Base-by-base conservation (phyloP, 257 asterid species). In the Capsicum pubescens region DNA sequence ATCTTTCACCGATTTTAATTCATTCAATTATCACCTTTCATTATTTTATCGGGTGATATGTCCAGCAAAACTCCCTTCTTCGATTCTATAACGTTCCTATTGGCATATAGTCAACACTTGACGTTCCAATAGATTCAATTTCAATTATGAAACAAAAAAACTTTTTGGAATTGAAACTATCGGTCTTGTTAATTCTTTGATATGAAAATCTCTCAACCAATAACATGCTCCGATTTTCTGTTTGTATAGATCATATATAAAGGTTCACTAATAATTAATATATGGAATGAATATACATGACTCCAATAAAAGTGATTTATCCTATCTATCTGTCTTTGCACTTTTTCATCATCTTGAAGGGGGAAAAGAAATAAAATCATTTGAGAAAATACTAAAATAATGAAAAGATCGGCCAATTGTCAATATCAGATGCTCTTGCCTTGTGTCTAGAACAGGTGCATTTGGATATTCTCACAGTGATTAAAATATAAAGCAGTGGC, bases 371-470 rank as follows among this genome's bases (percentile, higher is more conserved):
- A 48, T 67, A 57, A 66, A 58, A 79, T 21, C 54, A 17, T 64
- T 64, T 63, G 2, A 16, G 19, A 63, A 39, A 50, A 64, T 81
- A 26, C 32, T 42, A 19, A 67, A 66, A 48, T 72, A 68, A 16
- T 71, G 58, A 84, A 63, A 82, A 7, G 52, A 74, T 83, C 64
- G 79, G 85, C 86, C 88, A 14, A 85, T 86, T 86, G 82, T 86
- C 89, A 85, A 89, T 88, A 90, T 86, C 88, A 85, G 56, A 87
- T 76, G 88, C 52, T 83, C 50, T 63, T 85, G 80, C 66, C 46
- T 59, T 58, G 67, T 67, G 92, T 87, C 91, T 82, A 92, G 89
- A 88, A 84, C 83, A 88, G 84, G 86, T 88, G 91, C 67, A 91
- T 83, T 86, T 79, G 87, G 88, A 90, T 88, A 84, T 89, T 90